phyloP scores from a whole-genome alignment of 768 basidiomycete species.

The Arthromyces matolae region DNA sequence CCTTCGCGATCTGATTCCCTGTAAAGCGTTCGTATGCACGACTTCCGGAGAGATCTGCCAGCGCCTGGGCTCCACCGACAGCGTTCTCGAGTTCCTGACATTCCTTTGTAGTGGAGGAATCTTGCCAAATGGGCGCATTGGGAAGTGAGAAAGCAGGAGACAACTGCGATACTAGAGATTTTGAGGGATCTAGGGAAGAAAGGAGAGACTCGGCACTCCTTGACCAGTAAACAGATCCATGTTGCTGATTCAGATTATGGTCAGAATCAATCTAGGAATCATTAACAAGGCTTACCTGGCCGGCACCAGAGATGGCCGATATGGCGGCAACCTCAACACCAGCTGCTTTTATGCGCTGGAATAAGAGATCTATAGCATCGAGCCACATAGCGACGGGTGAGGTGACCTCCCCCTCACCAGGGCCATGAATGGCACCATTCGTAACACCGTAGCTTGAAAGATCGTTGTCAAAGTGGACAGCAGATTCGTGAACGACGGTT shows the following conservation, averaged over 20 bases:
- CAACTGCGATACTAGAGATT: constrained; percentile 57
- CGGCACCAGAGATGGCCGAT: constrained; percentile 70
- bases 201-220: constrained; percentile 47
- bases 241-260: constrained; percentile 52
- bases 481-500: constrained; percentile 59
- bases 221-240: constrained; percentile 86
- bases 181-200: constrained; percentile 45
- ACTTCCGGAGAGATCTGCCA: constrained; percentile 78
- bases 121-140: constrained; percentile 85
- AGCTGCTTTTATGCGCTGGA: constrained; percentile 56
- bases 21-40: constrained; percentile 88
- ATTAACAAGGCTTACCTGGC: constrained; percentile 48
- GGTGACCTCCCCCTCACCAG: constrained; percentile 68
- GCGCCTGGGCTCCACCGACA: constrained; percentile 64
- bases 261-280: not conserved
- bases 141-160: constrained; percentile 57
- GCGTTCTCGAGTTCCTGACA: constrained; percentile 64
- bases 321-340: constrained; percentile 58
- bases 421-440: constrained; percentile 63
- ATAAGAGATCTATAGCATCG: constrained; percentile 78
- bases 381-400: constrained; percentile 83
- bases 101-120: constrained; percentile 78
- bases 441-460: constrained; percentile 63
- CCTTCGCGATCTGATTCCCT: constrained; percentile 78
- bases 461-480: constrained; percentile 80